Conservation (phyloP, 805 yeast species). For the Brettanomyces sp. region DNA sequence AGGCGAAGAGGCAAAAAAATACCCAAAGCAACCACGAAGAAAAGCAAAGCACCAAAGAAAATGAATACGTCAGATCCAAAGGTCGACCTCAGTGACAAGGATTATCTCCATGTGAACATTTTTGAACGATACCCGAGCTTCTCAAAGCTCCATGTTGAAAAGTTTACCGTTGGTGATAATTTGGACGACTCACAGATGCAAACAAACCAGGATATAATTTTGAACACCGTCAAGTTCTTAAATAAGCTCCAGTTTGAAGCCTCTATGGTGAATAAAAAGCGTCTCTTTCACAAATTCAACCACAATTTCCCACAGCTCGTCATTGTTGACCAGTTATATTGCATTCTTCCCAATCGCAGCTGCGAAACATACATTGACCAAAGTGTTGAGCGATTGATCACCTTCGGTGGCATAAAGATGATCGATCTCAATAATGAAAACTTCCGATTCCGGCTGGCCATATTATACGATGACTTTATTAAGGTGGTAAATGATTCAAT, state of each 20-base stretch:
- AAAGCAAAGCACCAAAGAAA: background rate
- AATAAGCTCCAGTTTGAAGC: conserved; percentile 9
- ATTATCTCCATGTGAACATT: conserved; percentile 10
- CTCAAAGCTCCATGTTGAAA: conserved; percentile 3
- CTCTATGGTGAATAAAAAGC: conserved; percentile 13
- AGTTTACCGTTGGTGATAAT: conserved; percentile 5
- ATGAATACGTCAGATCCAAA: background rate
- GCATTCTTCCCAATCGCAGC: conserved; percentile 28
- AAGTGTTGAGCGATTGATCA: conserved; percentile 28
- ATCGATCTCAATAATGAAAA: conserved; percentile 10
- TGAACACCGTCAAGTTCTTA: conserved; percentile 13
- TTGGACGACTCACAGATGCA: conserved; percentile 7
- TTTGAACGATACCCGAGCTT: conserved; percentile 9
- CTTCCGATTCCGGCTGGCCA: conserved; percentile 12
- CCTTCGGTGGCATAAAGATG: conserved; percentile 28
- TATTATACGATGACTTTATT: conserved; percentile 17
- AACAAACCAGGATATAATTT: conserved; percentile 7
- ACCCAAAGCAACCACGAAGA: background rate
- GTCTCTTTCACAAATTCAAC: conserved; percentile 12
- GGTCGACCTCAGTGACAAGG: background rate
- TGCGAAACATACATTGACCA: conserved; percentile 45
- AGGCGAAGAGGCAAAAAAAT: background rate
- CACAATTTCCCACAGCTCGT: conserved; percentile 29
- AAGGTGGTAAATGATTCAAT: conserved; percentile 4
- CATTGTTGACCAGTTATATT: conserved; percentile 38